Evolutionary conservation across 805 yeast genomes (phyloP).

Genomic region (Candida rishiriensis): DNA sequence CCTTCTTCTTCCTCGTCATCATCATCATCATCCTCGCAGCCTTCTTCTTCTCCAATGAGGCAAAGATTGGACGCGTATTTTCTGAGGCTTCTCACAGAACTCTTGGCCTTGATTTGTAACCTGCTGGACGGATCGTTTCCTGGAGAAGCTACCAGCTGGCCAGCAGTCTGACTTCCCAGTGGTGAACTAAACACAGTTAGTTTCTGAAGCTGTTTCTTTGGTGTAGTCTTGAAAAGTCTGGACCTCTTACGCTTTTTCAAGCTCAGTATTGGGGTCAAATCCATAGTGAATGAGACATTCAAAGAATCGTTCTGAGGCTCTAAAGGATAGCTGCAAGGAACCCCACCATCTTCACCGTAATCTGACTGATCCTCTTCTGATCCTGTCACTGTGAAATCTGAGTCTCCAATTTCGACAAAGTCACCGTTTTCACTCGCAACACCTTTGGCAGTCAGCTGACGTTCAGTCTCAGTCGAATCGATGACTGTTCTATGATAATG

Average conservation of each 20-base stretch:
- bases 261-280: slow-evolving; percentile 23
- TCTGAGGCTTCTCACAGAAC: slow-evolving; percentile 16
- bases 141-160: neutral
- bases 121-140: neutral
- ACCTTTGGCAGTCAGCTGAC: slow-evolving; percentile 11
- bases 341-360: slow-evolving; percentile 9
- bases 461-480: neutral
- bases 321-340: neutral
- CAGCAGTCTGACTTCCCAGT: neutral
- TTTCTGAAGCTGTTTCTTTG: slow-evolving; percentile 22
- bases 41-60: slow-evolving; percentile 17
- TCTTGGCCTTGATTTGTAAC: slow-evolving; percentile 2
- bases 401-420: slow-evolving; percentile 27
- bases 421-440: slow-evolving; percentile 22
- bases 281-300: slow-evolving; percentile 28
- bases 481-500: neutral
- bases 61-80: slow-evolving; percentile 19
- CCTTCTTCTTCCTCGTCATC: slow-evolving; percentile 7
- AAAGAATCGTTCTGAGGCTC: slow-evolving; percentile 17
- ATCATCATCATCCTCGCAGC: slow-evolving; percentile 5
- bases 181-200: slow-evolving; percentile 23
- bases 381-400: slow-evolving; percentile 19
- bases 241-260: slow-evolving; percentile 24
- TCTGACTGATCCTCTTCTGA: slow-evolving; percentile 16
- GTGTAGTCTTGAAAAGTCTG: slow-evolving; percentile 21